Base-by-base conservation (phyloP, 2,329 filamentous ascomycete species). In the Lachnellula arida region DNA sequence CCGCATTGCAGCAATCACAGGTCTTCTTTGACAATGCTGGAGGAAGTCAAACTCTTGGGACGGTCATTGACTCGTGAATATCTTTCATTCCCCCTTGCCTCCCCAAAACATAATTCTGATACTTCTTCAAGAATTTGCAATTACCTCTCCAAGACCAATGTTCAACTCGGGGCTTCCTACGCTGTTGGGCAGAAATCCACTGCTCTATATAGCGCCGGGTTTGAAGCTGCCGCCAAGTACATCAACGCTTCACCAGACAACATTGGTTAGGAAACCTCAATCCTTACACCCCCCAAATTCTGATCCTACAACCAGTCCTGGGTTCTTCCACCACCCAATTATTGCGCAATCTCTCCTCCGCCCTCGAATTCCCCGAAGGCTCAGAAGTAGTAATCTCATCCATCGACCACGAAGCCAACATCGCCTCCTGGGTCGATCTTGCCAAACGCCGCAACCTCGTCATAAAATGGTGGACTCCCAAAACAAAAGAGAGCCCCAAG, bases 11-110 rank as follows among this genome's bases (percentile, higher is more conserved):
- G 42, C 78, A 84, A 57, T 75, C 84, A 47, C 87, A 91, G 65
- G 77, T 91, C 49, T 91, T 81, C 68, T 81, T 92, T 62, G 88
- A 93, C 67, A 92, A 92, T 67, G 89, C 87, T 11, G 88, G 88
- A 17, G 88, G 88, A 39, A 89, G 84, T 66, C 88, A 92, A 66
- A 78, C 82, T 1, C 73, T 92, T 3, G 81, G 80, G 25, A 75
- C 78, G 15, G 89, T 89, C 15, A 83, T 87, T 56, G 80, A 87
- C 54, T 79, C 81, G 84, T 88, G 69, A 72, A 78, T 71, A 48
- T 44, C 34, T 25, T 11, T 17, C 14, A 5, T 25, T 12, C n/a
- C n/a, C n/a, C n/a, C n/a, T n/a, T n/a, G n/a, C n/a, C n/a, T n/a
- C n/a, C n/a, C n/a, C n/a, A n/a, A n/a, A n/a, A n/a, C n/a, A n/a